Evolutionary conservation across 805 yeast species (phyloP), one percentile per base, ranked within the genome.

Genomic region (Saturnispora sanitii): DNA sequence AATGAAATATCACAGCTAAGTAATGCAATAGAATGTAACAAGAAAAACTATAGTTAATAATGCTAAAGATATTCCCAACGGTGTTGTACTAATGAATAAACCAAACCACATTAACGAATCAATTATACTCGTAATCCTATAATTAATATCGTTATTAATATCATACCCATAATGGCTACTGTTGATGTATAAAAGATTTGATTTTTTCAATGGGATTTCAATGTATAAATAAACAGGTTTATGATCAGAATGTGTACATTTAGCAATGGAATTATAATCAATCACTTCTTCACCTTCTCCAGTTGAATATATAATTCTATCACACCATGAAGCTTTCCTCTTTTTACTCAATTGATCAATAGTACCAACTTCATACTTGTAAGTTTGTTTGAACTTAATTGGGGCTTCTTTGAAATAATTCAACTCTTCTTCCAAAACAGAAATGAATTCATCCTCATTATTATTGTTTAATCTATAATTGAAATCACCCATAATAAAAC

Each of bases 311-410:
- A 88, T 56, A 5, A 88, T 73, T 40, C 97, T 62, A 56, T 88
- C 97, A 59, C 96, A 87, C 94, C 95, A 88, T 6, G 94, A 79
- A 0, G 96, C 94, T 1, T 65, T 62, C 41, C 96, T 66, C 48
- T 76, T 78, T 2, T 56, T 32, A 45, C 74, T 72, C 56, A 74
- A 82, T 8, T 61, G 36, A 3, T 47, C 38, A 0, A 12, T 7
- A 6, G 77, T 66, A 25, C 73, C 71, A 2, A 68, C 44, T 38
- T 59, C 57, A 55, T 66, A 83, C 60, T 88, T 88, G 64, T 81
- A 88, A 0, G 94, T 82, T 9, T 95, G 96, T n/a, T 64, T 65
- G 56, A 88, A 88, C 0, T 51, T 50, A 13, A 88, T 68, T n/a
- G 62, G 54, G 0, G 77, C 68, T 59, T 88, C 97, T 1, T 64